Evolutionary conservation across 2,329 filamentous ascomycete species (phyloP).

Genomic region (Tolypocladium nubicola): DNA sequence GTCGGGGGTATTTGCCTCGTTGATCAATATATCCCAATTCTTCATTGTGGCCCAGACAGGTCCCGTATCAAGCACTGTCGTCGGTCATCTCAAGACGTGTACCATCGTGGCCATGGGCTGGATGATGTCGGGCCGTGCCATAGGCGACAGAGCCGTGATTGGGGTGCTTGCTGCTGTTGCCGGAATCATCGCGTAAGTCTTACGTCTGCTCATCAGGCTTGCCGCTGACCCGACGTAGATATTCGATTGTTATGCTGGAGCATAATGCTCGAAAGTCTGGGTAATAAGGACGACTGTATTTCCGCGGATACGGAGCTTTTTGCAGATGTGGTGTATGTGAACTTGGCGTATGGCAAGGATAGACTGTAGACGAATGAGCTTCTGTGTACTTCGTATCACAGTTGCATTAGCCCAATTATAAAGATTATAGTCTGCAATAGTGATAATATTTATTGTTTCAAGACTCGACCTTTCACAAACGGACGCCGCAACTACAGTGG

Average conservation of each 20-base stretch:
- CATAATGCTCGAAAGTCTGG: constrained; percentile 19
- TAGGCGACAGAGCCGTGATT: constrained; percentile 43
- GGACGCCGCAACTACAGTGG: background rate
- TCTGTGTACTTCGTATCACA: background rate
- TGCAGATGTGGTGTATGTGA: background rate
- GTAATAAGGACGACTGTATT: background rate
- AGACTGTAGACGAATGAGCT: background rate
- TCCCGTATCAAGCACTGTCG: constrained; percentile 54
- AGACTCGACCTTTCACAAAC: background rate
- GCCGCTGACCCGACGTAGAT: constrained; percentile 19
- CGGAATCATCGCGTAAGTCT: constrained; percentile 45
- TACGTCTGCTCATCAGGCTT: constrained; percentile 24
- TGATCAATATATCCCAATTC: constrained; percentile 56
- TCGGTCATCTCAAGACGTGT: constrained; percentile 56
- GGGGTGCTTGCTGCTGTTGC: constrained; percentile 45
- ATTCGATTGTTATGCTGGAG: constrained; percentile 36
- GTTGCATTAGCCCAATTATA: background rate
- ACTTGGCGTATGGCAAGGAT: background rate
- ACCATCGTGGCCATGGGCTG: constrained; percentile 55
- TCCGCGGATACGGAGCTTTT: background rate
- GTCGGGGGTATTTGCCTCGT: constrained; percentile 51
- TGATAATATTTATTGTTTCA: background rate
- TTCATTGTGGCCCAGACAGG: constrained; percentile 53
- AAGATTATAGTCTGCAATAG: background rate
- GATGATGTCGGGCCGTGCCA: constrained; percentile 42